A percentile compares a stretch with the other conserved stretches of the same genome.
Conservation (phyloP, 805 yeast genomes). For the Monosporozyma siamensis region DNA sequence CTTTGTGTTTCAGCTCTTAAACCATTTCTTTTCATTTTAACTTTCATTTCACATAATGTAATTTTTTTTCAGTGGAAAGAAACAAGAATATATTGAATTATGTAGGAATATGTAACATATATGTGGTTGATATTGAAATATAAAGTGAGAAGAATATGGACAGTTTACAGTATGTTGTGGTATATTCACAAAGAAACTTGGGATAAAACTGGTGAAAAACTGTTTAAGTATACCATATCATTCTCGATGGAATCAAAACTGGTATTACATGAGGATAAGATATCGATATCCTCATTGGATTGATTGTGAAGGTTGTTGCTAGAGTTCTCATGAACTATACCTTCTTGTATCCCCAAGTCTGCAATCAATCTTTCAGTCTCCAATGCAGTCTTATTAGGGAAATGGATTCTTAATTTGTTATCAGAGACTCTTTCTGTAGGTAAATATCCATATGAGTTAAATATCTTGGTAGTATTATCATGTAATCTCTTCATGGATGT, state of each 20-base stretch:
- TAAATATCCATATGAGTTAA: conserved; percentile 53
- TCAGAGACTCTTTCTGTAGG: conserved; percentile 43
- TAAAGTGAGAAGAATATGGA: neutral
- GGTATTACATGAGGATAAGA: neutral
- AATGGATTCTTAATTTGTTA: conserved; percentile 42
- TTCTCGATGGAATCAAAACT: neutral
- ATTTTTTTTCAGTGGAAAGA: no score
- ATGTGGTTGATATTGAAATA: no score
- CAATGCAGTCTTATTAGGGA: conserved; percentile 58
- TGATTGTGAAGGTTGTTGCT: conserved; percentile 17
- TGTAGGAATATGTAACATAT: no score
- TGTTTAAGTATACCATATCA: neutral
- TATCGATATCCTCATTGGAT: neutral
- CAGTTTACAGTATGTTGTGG: no score
- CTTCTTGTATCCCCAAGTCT: conserved; percentile 53
- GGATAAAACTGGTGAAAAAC: conserved; percentile 15
- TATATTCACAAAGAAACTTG: conserved; percentile 1
- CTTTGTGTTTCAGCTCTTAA: no score
- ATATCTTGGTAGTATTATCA: conserved; percentile 31
- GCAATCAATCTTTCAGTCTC: conserved; percentile 47
- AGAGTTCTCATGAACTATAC: conserved; percentile 35
- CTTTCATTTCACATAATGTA: no score
- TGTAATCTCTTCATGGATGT: neutral
- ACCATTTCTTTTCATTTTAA: no score
- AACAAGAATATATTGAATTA: no score